Conservation (phyloP, 1,284 basidiomycete species). For the Singerocomus inundabilis region DNA sequence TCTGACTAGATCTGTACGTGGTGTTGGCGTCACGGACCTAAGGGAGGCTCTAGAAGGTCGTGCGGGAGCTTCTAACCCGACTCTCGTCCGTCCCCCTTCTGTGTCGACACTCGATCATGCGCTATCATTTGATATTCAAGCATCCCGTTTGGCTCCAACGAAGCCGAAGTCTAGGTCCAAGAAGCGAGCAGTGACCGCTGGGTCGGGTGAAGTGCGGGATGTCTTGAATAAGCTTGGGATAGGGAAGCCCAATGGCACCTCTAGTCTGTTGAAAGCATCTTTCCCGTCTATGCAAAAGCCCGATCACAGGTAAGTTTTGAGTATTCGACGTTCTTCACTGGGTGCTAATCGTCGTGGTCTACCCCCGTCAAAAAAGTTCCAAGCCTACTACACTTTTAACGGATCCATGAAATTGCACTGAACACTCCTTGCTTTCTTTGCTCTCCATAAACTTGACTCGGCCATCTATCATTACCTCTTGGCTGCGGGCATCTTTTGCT, state of each 20-base stretch:
- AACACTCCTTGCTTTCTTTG: conserved; percentile 9
- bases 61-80: conserved; percentile 74
- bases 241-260: conserved; percentile 62
- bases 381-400: conserved; percentile 11
- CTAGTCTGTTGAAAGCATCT: conserved; percentile 61
- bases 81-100: conserved; percentile 61
- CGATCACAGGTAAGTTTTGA: conserved; percentile 37
- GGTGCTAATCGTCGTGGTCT: conserved; percentile 5
- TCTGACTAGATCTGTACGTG: conserved; percentile 67
- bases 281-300: conserved; percentile 51
- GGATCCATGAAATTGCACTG: conserved; percentile 13
- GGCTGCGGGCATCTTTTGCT: conserved; percentile 7
- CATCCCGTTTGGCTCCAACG: conserved; percentile 43
- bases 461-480: conserved; percentile 11
- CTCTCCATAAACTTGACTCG: conserved; percentile 1
- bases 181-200: conserved; percentile 47
- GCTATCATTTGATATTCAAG: conserved; percentile 45
- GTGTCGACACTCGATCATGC: conserved; percentile 73
- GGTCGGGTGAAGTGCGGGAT: conserved; percentile 73
- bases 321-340: neutral
- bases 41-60: conserved; percentile 84
- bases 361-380: conserved; percentile 13
- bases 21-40: conserved; percentile 82
- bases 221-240: conserved; percentile 76
- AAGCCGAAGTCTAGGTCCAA: conserved; percentile 55